These are phyloP conservation scores for Helicocarpus griseus DNA, from an alignment of 2,329 filamentous ascomycete species.

Conservation along the genomic window DNA sequence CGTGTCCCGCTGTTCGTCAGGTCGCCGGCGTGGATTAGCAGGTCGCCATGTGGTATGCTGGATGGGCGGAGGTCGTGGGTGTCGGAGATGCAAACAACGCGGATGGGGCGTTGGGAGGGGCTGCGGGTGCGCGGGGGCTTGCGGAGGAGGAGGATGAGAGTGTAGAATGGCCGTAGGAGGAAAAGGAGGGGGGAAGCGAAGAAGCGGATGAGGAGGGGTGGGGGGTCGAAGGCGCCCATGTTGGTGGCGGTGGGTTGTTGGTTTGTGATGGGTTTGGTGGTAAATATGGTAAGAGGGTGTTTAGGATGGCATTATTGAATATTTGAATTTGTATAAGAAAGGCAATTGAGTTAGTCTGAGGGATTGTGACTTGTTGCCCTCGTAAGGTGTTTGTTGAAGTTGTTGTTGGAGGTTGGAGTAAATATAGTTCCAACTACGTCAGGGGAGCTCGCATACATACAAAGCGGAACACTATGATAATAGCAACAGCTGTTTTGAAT, in stretches of 20 bases:
- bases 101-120: slow-evolving; percentile 47
- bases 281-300: background rate
- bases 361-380: background rate
- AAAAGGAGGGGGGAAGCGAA: slow-evolving; percentile 60
- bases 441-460: no score
- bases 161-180: slow-evolving; percentile 54
- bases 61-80: slow-evolving; percentile 58
- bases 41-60: slow-evolving; percentile 58
- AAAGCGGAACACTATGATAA: no score
- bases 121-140: slow-evolving; percentile 54
- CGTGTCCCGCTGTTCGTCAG: slow-evolving; percentile 64
- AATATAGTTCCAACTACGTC: no score
- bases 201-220: slow-evolving; percentile 50
- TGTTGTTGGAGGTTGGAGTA: no score
- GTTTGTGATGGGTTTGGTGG: background rate
- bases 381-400: background rate
- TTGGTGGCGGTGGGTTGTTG: slow-evolving; percentile 5
- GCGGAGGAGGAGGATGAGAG: slow-evolving; percentile 56
- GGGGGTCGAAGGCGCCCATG: slow-evolving; percentile 40
- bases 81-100: slow-evolving; percentile 81
- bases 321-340: no score
- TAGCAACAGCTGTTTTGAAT: no score
- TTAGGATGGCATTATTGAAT: background rate
- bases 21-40: slow-evolving; percentile 86
- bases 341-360: no score